A percentile compares a stretch with the other conserved stretches of the same genome.
Evolutionary conservation across 2,329 filamentous ascomycete species (phyloP).

Genomic region (Trichophaea hybrida): DNA sequence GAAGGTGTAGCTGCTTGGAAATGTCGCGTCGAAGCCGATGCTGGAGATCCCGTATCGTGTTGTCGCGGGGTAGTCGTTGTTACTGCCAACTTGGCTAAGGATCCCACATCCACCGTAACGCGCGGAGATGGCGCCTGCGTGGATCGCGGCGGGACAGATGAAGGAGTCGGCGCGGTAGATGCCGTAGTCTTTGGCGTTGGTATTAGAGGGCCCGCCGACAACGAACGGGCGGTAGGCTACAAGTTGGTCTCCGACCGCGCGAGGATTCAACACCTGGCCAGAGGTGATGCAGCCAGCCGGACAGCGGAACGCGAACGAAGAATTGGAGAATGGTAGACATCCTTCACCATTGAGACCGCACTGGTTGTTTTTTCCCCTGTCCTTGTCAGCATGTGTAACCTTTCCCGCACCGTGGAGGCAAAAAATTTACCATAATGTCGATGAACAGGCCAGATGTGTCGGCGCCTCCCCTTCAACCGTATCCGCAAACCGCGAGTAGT

Average conservation of each 20-base stretch:
- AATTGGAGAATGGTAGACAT: slow-evolving; percentile 60
- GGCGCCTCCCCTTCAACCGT: slow-evolving; percentile 54
- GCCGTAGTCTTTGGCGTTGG: slow-evolving; percentile 31
- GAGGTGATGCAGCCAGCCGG: slow-evolving; percentile 55
- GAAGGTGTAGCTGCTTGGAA: slow-evolving; percentile 77
- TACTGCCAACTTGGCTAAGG: slow-evolving; percentile 55
- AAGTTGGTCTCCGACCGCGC: slow-evolving; percentile 58
- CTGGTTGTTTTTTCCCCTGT: slow-evolving; percentile 42
- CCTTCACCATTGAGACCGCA: slow-evolving; percentile 62
- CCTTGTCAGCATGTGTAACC: slow-evolving; percentile 8
- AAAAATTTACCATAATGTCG: slow-evolving; percentile 47
- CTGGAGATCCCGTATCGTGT: slow-evolving; percentile 62
- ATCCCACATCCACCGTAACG: slow-evolving; percentile 67
- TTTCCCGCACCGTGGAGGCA: background rate
- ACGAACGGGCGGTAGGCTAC: slow-evolving; percentile 51
- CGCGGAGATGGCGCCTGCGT: slow-evolving; percentile 63
- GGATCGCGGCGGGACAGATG: slow-evolving; percentile 71
- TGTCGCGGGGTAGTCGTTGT: slow-evolving; percentile 47
- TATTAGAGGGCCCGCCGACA: slow-evolving; percentile 46
- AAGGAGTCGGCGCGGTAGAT: slow-evolving; percentile 82
- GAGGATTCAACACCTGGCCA: slow-evolving; percentile 49
- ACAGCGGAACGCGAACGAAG: slow-evolving; percentile 58
- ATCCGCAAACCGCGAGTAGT: slow-evolving; percentile 43
- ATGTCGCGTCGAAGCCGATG: slow-evolving; percentile 69
- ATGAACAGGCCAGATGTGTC: slow-evolving; percentile 49